Percentiles rank a stretch among this genome's conserved stretches.
These are phyloP conservation scores for Fraxinus sp. DNA, from an alignment of 305 asterid genomes.

Conservation along the genomic window DNA sequence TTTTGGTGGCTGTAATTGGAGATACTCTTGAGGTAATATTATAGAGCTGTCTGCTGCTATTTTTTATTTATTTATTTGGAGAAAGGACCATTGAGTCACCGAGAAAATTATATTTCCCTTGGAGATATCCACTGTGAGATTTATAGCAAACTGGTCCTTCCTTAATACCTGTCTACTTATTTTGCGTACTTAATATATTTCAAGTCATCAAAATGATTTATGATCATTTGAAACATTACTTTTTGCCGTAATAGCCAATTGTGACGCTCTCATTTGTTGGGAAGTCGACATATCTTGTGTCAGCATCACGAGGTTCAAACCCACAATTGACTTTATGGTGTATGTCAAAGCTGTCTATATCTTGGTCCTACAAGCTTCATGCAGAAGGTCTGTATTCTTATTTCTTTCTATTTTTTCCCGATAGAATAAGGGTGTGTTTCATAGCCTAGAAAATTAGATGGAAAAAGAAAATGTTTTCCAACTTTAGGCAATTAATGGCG, in stretches of 20 bases:
- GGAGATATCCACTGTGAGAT: background rate
- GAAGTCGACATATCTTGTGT: conserved; percentile 70
- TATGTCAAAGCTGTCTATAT: conserved; percentile 55
- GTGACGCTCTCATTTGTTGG: conserved; percentile 68
- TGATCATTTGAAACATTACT: background rate
- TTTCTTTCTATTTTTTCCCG: background rate
- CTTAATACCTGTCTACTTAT: background rate
- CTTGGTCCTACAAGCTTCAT: conserved; percentile 81
- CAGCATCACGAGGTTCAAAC: conserved; percentile 66
- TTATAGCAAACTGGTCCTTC: conserved; percentile 7
- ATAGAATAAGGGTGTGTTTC: background rate
- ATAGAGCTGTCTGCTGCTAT: conserved; percentile 13
- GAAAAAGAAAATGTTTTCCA: no score
- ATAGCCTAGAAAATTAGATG: no score
- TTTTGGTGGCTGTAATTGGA: conserved; percentile 81
- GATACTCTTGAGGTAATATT: conserved; percentile 63
- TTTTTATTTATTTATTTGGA: background rate
- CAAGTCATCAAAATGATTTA: background rate
- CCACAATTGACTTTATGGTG: conserved; percentile 72
- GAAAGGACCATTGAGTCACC: background rate
- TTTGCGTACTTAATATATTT: background rate
- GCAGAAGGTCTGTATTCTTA: conserved; percentile 53
- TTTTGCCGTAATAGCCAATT: conserved; percentile 53
- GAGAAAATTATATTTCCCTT: background rate
- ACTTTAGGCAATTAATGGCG: no score